Percentiles rank a stretch among this genome's conserved stretches.
Conservation (phyloP, 805 yeast genomes). For the Candida methanosorbosa region DNA sequence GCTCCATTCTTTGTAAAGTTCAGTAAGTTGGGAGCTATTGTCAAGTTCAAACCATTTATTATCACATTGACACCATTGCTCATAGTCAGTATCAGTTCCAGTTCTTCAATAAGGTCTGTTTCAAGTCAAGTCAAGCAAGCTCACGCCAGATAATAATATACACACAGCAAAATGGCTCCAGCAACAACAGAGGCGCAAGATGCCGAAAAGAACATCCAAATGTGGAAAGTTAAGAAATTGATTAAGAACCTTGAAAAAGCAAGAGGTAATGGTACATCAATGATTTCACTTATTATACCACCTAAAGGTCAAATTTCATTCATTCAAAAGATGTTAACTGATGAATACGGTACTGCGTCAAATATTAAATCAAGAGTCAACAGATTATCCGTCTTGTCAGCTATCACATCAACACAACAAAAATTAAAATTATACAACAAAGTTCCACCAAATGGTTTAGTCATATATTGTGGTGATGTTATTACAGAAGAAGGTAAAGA, state of each 20-base stretch:
- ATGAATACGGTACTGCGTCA: conserved; percentile 98
- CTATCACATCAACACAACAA: conserved; percentile 97
- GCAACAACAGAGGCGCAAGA: conserved; percentile 52
- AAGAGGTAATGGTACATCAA: conserved; percentile 98
- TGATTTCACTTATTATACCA: conserved; percentile 94
- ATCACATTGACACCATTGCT: too few species aligned
- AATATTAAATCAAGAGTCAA: conserved; percentile 97
- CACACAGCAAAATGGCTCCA: conserved; percentile 29
- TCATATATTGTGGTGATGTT: conserved; percentile 97
- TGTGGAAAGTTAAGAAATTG: conserved; percentile 97
- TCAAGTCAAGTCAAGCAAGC: neutral
- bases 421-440: conserved; percentile 81
- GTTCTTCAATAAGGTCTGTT: neutral
- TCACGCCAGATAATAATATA: neutral
- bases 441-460: conserved; percentile 93
- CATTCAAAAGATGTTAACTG: conserved; percentile 85
- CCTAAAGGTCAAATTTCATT: conserved; percentile 91
- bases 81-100: neutral
- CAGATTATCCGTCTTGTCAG: conserved; percentile 89
- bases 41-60: too few species aligned
- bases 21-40: neutral
- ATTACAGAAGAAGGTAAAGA: conserved; percentile 95
- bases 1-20: too few species aligned
- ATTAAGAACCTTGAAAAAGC: conserved; percentile 83
- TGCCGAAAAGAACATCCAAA: conserved; percentile 94